Base-by-base conservation (phyloP, 1,284 basidiomycete species). In the Cutaneotrichosporon sp. region DNA sequence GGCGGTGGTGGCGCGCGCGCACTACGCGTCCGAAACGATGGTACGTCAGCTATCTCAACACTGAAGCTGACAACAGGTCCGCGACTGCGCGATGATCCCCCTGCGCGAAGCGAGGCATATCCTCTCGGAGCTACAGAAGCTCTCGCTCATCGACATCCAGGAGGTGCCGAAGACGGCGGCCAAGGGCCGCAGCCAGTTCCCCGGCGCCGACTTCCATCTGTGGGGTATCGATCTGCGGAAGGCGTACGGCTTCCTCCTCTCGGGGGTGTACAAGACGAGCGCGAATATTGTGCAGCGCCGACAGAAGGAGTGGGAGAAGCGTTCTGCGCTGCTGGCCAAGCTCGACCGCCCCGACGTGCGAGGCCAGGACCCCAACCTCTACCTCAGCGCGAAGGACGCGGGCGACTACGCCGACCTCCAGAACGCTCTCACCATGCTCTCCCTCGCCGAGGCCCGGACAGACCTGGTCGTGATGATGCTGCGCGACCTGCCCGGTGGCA, bases 11-110 rank as follows among this genome's bases (percentile, higher is more conserved):
- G 79, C 91, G 54, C 87, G 89, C 59, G 88, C 88, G n/a, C 92
- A 92, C n/a, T 97, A 97, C 80, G 88, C 95, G 82, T 92, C 95
- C 65, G 95, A 98, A 79, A 95, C 95, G 75, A 92, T 94, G 82
- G 92, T 91, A 62, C 62, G 85, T n/a, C n/a, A n/a, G n/a, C n/a
- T 54, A 43, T 20, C 24, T 11, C 51, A 22, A n/a, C n/a, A n/a
- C n/a, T 60, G 22, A 16, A 25, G 31, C 54, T 54, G 45, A 45
- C 56, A 16, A 3, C 68, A 95, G 92, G 89, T 99, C 46, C 90
- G 92, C 24, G 95, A 97, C 79, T 83, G 90, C 51, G 91, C 92
- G 5, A 92, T 99, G 87, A 89, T 98, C 82, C 86, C 91, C 0
- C 85, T 89, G 42, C 92, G 91, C 73, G 90, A 95, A 69, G 89